A percentile compares a stretch with the other conserved stretches of the same genome.
These are phyloP conservation scores for Aspergillus nanangensis DNA, from an alignment of 495 filamentous ascomycete genomes.

Conservation along the genomic window DNA sequence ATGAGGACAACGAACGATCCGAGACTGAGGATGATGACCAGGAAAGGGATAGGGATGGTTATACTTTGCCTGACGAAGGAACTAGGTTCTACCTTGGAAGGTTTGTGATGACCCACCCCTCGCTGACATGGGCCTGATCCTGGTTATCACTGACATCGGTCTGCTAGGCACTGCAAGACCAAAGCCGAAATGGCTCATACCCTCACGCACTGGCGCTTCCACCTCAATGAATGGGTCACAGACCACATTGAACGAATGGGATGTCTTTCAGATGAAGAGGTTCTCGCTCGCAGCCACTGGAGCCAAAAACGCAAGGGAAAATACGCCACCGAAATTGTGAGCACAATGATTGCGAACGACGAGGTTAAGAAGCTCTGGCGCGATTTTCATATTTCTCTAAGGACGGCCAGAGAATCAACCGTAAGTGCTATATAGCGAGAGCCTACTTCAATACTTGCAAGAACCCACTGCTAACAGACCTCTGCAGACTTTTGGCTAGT, in stretches of 20 bases:
- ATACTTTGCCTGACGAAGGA: conserved; percentile 27
- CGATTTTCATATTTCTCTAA: conserved; percentile 55
- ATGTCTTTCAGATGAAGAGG: conserved; percentile 44
- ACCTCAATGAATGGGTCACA: conserved; percentile 67
- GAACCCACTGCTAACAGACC: too few relatives aligned
- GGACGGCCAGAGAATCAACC: conserved; percentile 47
- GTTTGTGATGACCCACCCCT: conserved; percentile 19
- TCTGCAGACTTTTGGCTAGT: too few relatives aligned
- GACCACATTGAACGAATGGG: conserved; percentile 54
- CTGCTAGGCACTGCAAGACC: conserved; percentile 53
- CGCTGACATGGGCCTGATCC: background rate
- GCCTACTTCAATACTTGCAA: too few relatives aligned
- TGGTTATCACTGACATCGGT: background rate
- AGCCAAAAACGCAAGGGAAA: conserved; percentile 47
- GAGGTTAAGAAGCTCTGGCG: conserved; percentile 54
- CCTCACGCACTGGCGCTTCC: conserved; percentile 70
- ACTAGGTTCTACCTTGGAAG: conserved; percentile 40
- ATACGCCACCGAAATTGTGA: conserved; percentile 52
- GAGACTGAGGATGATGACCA: conserved; percentile 33
- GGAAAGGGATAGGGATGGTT: conserved; percentile 31
- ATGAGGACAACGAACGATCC: conserved; percentile 33
- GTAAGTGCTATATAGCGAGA: too few relatives aligned
- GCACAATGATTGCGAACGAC: conserved; percentile 50
- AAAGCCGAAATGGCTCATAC: conserved; percentile 68
- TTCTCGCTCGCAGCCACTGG: conserved; percentile 51